Conservation (phyloP, 2,329 filamentous ascomycete species). For the Alternaria angustiovoidea region DNA sequence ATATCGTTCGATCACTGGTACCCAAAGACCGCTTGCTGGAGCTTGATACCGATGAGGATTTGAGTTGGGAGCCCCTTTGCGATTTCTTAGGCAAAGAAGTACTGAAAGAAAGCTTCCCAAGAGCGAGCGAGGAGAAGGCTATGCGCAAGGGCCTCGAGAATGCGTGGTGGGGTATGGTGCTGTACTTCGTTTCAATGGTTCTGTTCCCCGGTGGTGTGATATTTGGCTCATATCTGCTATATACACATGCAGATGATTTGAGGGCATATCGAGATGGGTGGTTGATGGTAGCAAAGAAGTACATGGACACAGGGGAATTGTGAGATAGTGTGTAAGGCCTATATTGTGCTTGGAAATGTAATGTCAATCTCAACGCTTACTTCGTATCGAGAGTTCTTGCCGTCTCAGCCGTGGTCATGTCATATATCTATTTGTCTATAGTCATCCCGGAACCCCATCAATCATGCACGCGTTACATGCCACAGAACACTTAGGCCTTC, state of each 20-base stretch:
- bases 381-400: neutral
- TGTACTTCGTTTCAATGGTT: constrained; percentile 30
- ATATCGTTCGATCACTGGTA: constrained; percentile 33
- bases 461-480: neutral
- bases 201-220: constrained; percentile 22
- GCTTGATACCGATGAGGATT: constrained; percentile 28
- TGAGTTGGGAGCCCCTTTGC: constrained; percentile 40
- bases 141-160: constrained; percentile 29
- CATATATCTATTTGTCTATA: neutral
- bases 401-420: neutral
- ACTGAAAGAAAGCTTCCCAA: constrained; percentile 31
- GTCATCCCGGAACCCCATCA: neutral
- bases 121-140: constrained; percentile 28
- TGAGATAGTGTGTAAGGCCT: neutral
- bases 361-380: neutral
- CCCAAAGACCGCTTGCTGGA: constrained; percentile 34
- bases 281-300: constrained; percentile 21
- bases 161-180: constrained; percentile 34
- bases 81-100: constrained; percentile 35
- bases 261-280: constrained; percentile 17
- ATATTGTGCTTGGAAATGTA: neutral
- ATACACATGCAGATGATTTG: constrained; percentile 19
- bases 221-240: constrained; percentile 13
- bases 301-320: constrained; percentile 17
- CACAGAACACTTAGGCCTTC: constrained; percentile 44